phyloP scores from a whole-genome alignment of 192 early-diverging fungal genomes.

The Coemansia sp. region DNA sequence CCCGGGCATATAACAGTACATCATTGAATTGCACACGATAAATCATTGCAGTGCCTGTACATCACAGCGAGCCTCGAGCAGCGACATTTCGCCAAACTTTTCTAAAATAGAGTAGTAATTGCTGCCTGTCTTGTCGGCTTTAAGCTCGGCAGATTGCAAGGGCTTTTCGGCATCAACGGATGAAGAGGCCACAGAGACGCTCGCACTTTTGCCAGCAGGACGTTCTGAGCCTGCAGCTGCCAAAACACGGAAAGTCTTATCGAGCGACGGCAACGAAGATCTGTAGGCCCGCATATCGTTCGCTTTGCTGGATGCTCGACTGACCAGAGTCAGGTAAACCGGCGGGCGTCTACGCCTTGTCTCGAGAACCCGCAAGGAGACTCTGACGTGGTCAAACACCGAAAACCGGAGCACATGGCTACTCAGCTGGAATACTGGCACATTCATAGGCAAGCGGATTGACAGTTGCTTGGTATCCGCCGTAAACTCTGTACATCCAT shows the following conservation, averaged over 20 bases:
- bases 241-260: slow-evolving; percentile 21
- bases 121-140: slow-evolving; percentile 3
- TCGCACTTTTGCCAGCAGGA: neutral
- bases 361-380: slow-evolving; percentile 57
- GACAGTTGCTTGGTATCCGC: slow-evolving; percentile 29
- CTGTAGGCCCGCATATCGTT: slow-evolving; percentile 13
- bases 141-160: neutral
- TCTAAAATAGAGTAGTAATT: slow-evolving; percentile 49
- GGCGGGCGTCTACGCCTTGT: slow-evolving; percentile 61
- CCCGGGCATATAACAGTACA: too few relatives aligned
- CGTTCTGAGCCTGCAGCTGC: neutral
- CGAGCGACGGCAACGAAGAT: slow-evolving; percentile 17
- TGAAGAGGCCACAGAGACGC: neutral
- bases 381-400: slow-evolving; percentile 64
- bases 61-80: slow-evolving; percentile 36
- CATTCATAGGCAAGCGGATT: slow-evolving; percentile 30
- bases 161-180: neutral
- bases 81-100: slow-evolving; percentile 48
- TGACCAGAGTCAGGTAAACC: slow-evolving; percentile 64
- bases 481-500: slow-evolving; percentile 53
- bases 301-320: slow-evolving; percentile 17
- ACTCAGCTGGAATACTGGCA: slow-evolving; percentile 30
- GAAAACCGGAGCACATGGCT: slow-evolving; percentile 50
- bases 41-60: slow-evolving; percentile 11
- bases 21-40: neutral